Evolutionary conservation across 306 rosid genomes (phyloP).

Genomic region (Rosa multiflora): DNA sequence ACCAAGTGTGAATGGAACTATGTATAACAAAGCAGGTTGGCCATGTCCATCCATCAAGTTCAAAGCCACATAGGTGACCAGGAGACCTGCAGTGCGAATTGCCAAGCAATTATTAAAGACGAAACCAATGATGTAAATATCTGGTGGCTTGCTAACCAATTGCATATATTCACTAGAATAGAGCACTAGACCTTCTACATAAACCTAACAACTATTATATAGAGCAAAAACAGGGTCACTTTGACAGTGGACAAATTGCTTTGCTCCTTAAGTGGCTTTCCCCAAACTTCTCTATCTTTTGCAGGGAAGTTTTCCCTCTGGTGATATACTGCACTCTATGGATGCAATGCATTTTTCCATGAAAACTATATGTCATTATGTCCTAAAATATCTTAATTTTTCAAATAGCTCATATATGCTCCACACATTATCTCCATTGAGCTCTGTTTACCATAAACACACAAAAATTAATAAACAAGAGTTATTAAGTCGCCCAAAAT

Average conservation of each 20-base stretch:
- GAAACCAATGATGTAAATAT: neutral
- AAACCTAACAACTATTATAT: neutral
- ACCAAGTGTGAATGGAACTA: slow-evolving; percentile 96
- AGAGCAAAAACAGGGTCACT: neutral
- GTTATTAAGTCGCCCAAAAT: neutral
- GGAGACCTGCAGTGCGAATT: slow-evolving; percentile 60
- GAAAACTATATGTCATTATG: neutral
- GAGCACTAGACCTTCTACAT: neutral
- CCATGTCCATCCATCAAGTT: slow-evolving; percentile 99
- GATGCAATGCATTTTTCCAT: neutral
- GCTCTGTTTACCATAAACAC: neutral
- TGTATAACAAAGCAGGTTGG: slow-evolving; percentile 95
- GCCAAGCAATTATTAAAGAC: slow-evolving; percentile 5
- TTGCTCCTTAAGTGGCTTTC: neutral
- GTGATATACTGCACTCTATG: neutral
- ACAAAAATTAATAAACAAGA: neutral
- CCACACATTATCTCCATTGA: neutral
- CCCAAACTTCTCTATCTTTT: neutral
- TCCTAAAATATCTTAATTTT: neutral
- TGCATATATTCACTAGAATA: neutral
- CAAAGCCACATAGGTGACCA: slow-evolving; percentile 89
- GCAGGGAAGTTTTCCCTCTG: slow-evolving; percentile 6
- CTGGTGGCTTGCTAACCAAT: slow-evolving; percentile 13
- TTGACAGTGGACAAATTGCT: neutral
- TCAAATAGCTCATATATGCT: neutral